Base-by-base conservation (phyloP, 768 basidiomycete genomes). In the Cystobasidium tubakii region DNA sequence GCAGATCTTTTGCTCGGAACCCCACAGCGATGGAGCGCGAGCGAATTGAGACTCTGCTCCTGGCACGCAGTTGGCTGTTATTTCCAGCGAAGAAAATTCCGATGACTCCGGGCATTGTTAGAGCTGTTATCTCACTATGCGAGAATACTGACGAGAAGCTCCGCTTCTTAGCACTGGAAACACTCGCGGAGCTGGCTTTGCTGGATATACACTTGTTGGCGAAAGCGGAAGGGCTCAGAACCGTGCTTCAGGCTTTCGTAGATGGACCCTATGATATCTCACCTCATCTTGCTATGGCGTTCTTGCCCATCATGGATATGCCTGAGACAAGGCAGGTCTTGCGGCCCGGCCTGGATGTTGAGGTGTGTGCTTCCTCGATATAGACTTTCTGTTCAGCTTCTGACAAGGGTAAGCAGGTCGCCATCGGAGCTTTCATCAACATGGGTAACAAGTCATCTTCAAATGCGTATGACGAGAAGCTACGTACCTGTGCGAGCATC, bases 131-230 rank as follows among this genome's bases (percentile, higher is more conserved):
- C 46, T 91, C 94, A 10, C 87, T 96, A 15, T 92, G 94, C 0
- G 96, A 99, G 80, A 90, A 92, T 73, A 84, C 86, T 12, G 96
- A 98, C 76, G 96, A 98, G 78, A 88, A 90, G 0, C 90, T 98
- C 79, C 85, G 89, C 73, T 84, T 86, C 0, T 86, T 92, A 62
- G 90, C 88, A 57, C 84, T 97, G 36, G 88, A 93, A 81, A 96
- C 91, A 0, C 82, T 99, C 67, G 86, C 90, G 0, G 96, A 98
- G 83, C 90, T 98, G 64, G 83, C 94, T 94, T 76, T 77, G 90
- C 84, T 12, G 17, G 94, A 98, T 80, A 86, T 93, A 62, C 88
- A 90, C 70, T 85, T 94, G 42, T 86, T 95, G 62, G 84, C 87
- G 25, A 84, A 87, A 55, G 88, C 91, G 0, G 92, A 90, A 43